phyloP scores from a whole-genome alignment of 352 stramenopile genomes.

The Plasmopara halstedii region DNA sequence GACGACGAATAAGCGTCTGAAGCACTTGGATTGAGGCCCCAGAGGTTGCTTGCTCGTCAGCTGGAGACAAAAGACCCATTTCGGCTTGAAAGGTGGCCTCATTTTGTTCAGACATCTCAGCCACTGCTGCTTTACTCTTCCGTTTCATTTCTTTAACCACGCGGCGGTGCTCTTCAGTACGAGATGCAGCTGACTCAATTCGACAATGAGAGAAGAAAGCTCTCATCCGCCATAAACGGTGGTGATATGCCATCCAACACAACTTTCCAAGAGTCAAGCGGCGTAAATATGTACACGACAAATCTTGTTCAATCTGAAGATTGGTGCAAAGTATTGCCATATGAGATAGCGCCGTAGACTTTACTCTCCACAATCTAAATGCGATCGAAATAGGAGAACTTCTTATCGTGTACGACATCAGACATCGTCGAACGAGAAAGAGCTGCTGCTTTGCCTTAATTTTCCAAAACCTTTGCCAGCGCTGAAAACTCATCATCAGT shows the following conservation, averaged over 20 bases:
- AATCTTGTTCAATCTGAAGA: conserved; percentile 11
- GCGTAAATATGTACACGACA: conserved; percentile 8
- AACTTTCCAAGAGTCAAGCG: conserved; percentile 27
- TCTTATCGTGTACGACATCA: conserved; percentile 3
- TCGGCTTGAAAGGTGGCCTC: conserved; percentile 8
- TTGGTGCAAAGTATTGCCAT: conserved; percentile 5
- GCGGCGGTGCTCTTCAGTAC: conserved; percentile 2
- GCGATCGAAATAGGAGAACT: conserved; percentile 9
- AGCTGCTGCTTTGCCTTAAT: conserved; percentile 9
- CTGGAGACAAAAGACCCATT: conserved; percentile 7
- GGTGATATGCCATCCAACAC: conserved; percentile 45
- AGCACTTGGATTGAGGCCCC: conserved; percentile 25
- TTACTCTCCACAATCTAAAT: conserved; percentile 19
- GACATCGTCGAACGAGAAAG: conserved; percentile 18
- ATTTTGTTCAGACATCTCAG: conserved; percentile 5
- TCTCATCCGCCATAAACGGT: conserved; percentile 23
- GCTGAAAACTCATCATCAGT: conserved; percentile 1
- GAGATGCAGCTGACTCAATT: conserved; percentile 5
- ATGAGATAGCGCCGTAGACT: conserved; percentile 6
- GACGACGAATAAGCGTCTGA: conserved; percentile 38
- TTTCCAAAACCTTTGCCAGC: conserved; percentile 11
- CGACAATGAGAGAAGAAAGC: conserved; percentile 29
- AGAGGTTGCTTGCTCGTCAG: conserved; percentile 20
- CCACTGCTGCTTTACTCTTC: conserved; percentile 8
- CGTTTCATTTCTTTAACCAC: conserved; percentile 10